Evolutionary conservation across 495 filamentous ascomycete genomes (phyloP).

Genomic region (Aspergillus heteromorphus): DNA sequence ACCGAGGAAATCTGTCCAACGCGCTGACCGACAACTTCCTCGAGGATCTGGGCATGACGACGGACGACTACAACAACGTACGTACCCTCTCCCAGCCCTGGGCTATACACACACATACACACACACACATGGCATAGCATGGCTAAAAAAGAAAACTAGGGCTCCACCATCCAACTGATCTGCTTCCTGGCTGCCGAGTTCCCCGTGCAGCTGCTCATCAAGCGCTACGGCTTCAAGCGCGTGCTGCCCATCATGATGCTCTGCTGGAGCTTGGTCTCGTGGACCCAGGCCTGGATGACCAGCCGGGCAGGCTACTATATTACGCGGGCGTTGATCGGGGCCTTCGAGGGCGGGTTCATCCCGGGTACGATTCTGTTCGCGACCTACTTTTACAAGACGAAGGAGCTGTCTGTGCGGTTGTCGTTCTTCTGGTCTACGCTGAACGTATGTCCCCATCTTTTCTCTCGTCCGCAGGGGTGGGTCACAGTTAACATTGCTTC

Average conservation of each 20-base stretch:
- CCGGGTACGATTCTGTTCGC: slow-evolving; percentile 46
- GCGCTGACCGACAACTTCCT: slow-evolving; percentile 51
- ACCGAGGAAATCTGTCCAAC: slow-evolving; percentile 49
- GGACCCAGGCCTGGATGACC: slow-evolving; percentile 32
- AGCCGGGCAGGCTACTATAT: slow-evolving; percentile 33
- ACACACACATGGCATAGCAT: neutral
- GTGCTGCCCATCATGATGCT: slow-evolving; percentile 34
- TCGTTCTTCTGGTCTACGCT: slow-evolving; percentile 53
- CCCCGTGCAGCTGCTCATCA: slow-evolving; percentile 30
- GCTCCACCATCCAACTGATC: slow-evolving; percentile 27
- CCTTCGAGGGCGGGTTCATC: slow-evolving; percentile 46
- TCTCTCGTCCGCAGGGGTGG: neutral
- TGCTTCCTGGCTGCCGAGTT: slow-evolving; percentile 32
- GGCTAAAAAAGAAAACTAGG: slow-evolving; percentile 7
- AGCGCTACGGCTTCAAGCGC: slow-evolving; percentile 21
- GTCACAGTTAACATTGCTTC: neutral
- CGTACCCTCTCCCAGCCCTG: no score
- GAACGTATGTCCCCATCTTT: slow-evolving; percentile 20
- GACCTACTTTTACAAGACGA: slow-evolving; percentile 50
- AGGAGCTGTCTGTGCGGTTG: slow-evolving; percentile 45
- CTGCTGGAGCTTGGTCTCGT: slow-evolving; percentile 43
- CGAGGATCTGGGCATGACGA: slow-evolving; percentile 46
- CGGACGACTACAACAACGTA: slow-evolving; percentile 39
- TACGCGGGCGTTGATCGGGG: slow-evolving; percentile 25
- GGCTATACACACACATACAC: slow-evolving; percentile 42